Percentiles rank a stretch among this genome's conserved stretches.
phyloP scores from a whole-genome alignment of 2,329 filamentous ascomycete species.

The Aspergillus sp. region DNA sequence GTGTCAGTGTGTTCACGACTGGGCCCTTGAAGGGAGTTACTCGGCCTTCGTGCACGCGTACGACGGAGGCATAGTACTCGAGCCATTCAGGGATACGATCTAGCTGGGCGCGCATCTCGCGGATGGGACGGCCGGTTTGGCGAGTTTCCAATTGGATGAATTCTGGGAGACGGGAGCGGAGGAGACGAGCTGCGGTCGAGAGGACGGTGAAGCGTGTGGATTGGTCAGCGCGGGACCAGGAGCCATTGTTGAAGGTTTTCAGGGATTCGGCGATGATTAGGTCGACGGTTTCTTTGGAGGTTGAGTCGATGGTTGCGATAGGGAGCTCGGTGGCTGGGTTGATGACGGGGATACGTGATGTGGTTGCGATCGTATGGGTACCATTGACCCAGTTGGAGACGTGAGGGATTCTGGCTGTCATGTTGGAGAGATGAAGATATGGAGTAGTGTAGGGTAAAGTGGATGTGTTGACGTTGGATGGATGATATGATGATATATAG shows the following conservation, averaged over 20 bases:
- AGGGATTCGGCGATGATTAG: conserved; percentile 48
- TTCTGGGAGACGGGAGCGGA: conserved; percentile 54
- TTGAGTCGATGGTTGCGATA: conserved; percentile 55
- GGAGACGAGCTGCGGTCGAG: conserved; percentile 59
- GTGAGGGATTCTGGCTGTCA: conserved; percentile 20
- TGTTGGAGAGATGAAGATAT: background rate
- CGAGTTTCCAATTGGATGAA: conserved; percentile 66
- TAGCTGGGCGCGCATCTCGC: conserved; percentile 71
- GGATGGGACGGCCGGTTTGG: conserved; percentile 68
- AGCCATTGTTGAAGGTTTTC: conserved; percentile 50
- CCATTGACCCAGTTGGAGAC: conserved; percentile 38
- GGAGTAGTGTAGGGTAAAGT: no score
- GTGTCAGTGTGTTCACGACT: conserved; percentile 41
- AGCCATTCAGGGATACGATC: conserved; percentile 63
- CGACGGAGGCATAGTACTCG: conserved; percentile 68
- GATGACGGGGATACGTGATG: conserved; percentile 24
- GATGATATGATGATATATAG: background rate
- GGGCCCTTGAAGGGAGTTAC: conserved; percentile 62
- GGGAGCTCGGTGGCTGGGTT: conserved; percentile 35
- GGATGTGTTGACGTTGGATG: background rate
- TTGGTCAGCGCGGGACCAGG: conserved; percentile 60
- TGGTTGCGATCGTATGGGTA: conserved; percentile 18
- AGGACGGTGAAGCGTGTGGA: conserved; percentile 64
- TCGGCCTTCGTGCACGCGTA: conserved; percentile 67
- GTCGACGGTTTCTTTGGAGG: conserved; percentile 55